Percentiles rank a stretch among this genome's conserved stretches.
Conservation (phyloP, 345 rosid species). For the Melaleuca quinquenervia region DNA sequence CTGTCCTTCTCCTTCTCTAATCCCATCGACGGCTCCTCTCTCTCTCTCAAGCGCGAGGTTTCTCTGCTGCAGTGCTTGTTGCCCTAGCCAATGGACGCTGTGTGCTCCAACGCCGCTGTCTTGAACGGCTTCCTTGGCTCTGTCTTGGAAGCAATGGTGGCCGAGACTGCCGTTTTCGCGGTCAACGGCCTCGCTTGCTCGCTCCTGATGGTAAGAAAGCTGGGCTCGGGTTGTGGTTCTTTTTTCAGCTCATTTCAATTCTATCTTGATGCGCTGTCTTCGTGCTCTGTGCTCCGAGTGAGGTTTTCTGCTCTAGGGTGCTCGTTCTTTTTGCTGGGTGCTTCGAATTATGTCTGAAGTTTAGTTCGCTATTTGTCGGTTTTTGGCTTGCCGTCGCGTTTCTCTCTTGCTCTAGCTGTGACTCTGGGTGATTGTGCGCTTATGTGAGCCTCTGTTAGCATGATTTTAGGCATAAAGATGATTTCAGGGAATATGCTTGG, state of each 20-base stretch:
- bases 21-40: background rate
- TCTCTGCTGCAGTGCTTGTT: background rate
- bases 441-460: background rate
- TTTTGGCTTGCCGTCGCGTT: background rate
- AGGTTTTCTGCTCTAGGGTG: background rate
- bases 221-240: background rate
- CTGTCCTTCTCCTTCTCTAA: background rate
- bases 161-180: conserved; percentile 25
- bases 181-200: conserved; percentile 17
- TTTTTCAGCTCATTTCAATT: background rate
- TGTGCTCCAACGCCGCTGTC: conserved; percentile 7
- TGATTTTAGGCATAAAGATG: background rate
- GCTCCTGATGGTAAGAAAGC: conserved; percentile 19
- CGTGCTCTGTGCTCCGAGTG: background rate
- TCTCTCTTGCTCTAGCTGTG: background rate
- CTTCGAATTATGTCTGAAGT: background rate
- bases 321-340: background rate
- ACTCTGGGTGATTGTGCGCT: background rate
- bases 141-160: conserved; percentile 15
- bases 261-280: background rate
- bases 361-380: background rate
- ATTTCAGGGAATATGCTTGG: background rate
- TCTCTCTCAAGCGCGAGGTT: background rate
- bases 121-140: conserved; percentile 5
- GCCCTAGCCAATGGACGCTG: conserved; percentile 1